A percentile compares a stretch with the other conserved stretches of the same genome.
phyloP scores from a whole-genome alignment of 108 stramenopile species.

The Skeletonema costatum region DNA sequence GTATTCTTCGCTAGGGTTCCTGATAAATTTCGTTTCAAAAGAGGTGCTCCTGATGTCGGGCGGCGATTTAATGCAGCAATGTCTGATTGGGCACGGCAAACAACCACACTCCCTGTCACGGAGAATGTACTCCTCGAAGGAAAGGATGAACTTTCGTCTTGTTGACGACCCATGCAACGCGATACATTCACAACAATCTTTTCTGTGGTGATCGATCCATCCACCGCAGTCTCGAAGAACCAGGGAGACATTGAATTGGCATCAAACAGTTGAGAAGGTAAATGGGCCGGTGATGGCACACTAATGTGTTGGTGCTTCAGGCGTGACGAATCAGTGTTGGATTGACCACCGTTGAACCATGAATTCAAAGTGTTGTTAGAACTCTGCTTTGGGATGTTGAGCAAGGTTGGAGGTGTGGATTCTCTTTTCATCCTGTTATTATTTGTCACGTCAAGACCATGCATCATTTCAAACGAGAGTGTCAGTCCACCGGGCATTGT shows the following conservation, averaged over 20 bases:
- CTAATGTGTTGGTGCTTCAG: slow-evolving; percentile 8
- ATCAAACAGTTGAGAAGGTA: slow-evolving; percentile 56
- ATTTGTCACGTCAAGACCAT: slow-evolving; percentile 71
- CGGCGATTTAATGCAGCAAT: slow-evolving; percentile 27
- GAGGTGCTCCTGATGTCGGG: slow-evolving; percentile 1
- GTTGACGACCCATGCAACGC: slow-evolving; percentile 56
- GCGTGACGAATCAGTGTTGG: slow-evolving; percentile 20
- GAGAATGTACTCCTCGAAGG: slow-evolving; percentile 52
- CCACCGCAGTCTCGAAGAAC: slow-evolving; percentile 68
- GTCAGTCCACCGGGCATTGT: slow-evolving; percentile 83
- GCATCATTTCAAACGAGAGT: slow-evolving; percentile 78
- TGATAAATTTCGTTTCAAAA: slow-evolving; percentile 9
- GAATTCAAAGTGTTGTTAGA: slow-evolving; percentile 60
- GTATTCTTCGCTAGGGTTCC: slow-evolving; percentile 39
- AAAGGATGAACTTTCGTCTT: slow-evolving; percentile 37
- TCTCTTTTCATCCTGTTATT: slow-evolving; percentile 28
- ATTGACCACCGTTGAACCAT: slow-evolving; percentile 59
- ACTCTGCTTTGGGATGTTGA: slow-evolving; percentile 23
- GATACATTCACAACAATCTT: slow-evolving; percentile 68
- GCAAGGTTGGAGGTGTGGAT: slow-evolving; percentile 6
- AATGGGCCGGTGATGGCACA: slow-evolving; percentile 11
- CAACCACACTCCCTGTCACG: slow-evolving; percentile 70
- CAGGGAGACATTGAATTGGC: slow-evolving; percentile 82
- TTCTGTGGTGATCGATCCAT: slow-evolving; percentile 62
- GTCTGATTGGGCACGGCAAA: slow-evolving; percentile 63